A percentile compares a stretch with the other conserved stretches of the same genome.
phyloP scores from a whole-genome alignment of 2,329 filamentous ascomycete species.

The Didymella sp. region DNA sequence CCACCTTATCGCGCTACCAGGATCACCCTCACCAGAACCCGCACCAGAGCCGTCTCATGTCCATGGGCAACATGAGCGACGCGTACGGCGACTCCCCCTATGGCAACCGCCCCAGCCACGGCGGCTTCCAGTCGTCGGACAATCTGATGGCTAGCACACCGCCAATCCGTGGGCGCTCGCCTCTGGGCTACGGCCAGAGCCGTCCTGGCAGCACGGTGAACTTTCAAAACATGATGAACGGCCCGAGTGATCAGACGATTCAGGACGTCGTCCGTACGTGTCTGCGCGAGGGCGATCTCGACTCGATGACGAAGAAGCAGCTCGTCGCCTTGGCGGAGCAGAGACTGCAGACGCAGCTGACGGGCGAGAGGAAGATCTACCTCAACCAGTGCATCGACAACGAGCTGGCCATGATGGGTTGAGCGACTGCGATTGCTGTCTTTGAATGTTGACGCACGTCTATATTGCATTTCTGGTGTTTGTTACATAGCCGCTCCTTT shows the following conservation, averaged over 20 bases:
- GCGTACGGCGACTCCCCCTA: conserved; percentile 48
- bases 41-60: conserved; percentile 64
- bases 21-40: conserved; percentile 66
- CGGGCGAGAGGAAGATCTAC: conserved; percentile 84
- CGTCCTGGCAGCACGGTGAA: conserved; percentile 64
- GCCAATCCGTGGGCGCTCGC: conserved; percentile 55
- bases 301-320: conserved; percentile 99
- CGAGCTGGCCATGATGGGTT: conserved; percentile 91
- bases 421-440: conserved; percentile 34
- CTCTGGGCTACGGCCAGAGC: conserved; percentile 56
- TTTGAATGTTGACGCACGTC: conserved; percentile 5
- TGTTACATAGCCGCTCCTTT: conserved; percentile 18
- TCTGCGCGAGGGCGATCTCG: conserved; percentile 86
- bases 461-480: conserved; percentile 28
- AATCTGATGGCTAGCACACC: conserved; percentile 50
- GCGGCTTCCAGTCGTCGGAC: conserved; percentile 53
- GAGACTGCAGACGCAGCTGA: conserved; percentile 85
- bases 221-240: conserved; percentile 64
- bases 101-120: conserved; percentile 49
- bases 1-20: conserved; percentile 68
- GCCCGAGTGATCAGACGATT: conserved; percentile 81
- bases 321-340: conserved; percentile 85
- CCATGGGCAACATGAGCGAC: conserved; percentile 63
- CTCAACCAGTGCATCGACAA: conserved; percentile 92
- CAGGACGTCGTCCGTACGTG: conserved; percentile 84